These are phyloP conservation scores for Clathrus columnatus DNA, from an alignment of 768 basidiomycete genomes.

Conservation along the genomic window DNA sequence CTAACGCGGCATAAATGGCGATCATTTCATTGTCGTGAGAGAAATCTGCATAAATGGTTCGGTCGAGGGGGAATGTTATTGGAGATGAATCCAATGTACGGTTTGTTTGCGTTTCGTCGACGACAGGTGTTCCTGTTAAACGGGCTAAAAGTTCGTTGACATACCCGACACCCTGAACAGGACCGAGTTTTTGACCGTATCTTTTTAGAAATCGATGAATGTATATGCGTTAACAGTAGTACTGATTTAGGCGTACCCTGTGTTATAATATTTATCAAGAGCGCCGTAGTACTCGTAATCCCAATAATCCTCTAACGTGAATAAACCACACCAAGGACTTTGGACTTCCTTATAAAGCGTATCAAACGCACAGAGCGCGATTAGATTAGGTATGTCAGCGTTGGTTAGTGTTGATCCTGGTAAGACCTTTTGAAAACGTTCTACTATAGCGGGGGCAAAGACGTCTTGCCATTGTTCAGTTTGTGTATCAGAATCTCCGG, in stretches of 20 bases:
- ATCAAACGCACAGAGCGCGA: slow-evolving; percentile 76
- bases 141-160: slow-evolving; percentile 84
- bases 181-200: slow-evolving; percentile 61
- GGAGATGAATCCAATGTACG: slow-evolving; percentile 55
- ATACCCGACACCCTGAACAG: slow-evolving; percentile 78
- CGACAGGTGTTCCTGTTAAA: slow-evolving; percentile 52
- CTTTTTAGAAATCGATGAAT: slow-evolving; percentile 25
- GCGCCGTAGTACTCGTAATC: slow-evolving; percentile 65
- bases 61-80: slow-evolving; percentile 61
- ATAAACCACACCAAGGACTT: slow-evolving; percentile 71
- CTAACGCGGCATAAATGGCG: slow-evolving; percentile 57
- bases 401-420: slow-evolving; percentile 52
- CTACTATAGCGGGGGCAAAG: slow-evolving; percentile 48
- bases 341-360: slow-evolving; percentile 41
- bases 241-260: slow-evolving; percentile 41
- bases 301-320: slow-evolving; percentile 51
- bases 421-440: slow-evolving; percentile 50
- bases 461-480: slow-evolving; percentile 44
- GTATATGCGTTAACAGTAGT: neutral
- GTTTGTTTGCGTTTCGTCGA: slow-evolving; percentile 70
- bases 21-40: slow-evolving; percentile 83
- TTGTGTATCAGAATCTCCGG: slow-evolving; percentile 35
- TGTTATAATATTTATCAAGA: slow-evolving; percentile 70
- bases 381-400: slow-evolving; percentile 47
- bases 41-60: slow-evolving; percentile 67